Evolutionary conservation across 495 filamentous ascomycete genomes (phyloP).

Genomic region (Penicillium paradoxum): DNA sequence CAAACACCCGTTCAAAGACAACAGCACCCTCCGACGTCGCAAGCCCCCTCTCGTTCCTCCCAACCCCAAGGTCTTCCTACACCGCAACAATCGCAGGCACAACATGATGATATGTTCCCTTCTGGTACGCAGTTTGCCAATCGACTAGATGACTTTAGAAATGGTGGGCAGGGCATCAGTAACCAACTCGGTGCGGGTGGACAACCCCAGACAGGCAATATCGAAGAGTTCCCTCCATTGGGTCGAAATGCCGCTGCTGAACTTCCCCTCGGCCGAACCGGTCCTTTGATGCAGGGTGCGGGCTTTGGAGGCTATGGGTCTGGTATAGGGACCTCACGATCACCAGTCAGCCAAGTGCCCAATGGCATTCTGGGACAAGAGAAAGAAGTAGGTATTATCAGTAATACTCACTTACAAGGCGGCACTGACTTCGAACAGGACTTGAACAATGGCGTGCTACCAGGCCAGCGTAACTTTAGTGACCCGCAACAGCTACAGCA

Average conservation of each 20-base stretch:
- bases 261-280: conserved; percentile 60
- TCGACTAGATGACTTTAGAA: conserved; percentile 53
- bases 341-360: conserved; percentile 36
- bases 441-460: conserved; percentile 30
- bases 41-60: conserved; percentile 43
- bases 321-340: conserved; percentile 39
- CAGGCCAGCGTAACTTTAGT: conserved; percentile 32
- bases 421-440: conserved; percentile 22
- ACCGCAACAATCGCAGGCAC: conserved; percentile 56
- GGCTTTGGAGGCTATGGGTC: conserved; percentile 55
- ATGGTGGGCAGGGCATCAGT: conserved; percentile 57
- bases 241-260: conserved; percentile 68
- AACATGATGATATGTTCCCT: conserved; percentile 52
- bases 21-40: conserved; percentile 50
- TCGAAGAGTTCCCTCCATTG: conserved; percentile 82
- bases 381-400: conserved; percentile 34
- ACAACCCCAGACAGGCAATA: conserved; percentile 63
- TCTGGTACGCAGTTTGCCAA: conserved; percentile 50
- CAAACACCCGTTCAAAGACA: conserved; percentile 64
- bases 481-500: conserved; percentile 35
- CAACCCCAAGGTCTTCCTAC: conserved; percentile 50
- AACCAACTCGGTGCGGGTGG: conserved; percentile 46
- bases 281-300: conserved; percentile 59
- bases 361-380: conserved; percentile 40
- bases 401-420: neutral